These are phyloP conservation scores for Lentinula guzmanii DNA, from an alignment of 768 basidiomycete genomes.

Conservation along the genomic window DNA sequence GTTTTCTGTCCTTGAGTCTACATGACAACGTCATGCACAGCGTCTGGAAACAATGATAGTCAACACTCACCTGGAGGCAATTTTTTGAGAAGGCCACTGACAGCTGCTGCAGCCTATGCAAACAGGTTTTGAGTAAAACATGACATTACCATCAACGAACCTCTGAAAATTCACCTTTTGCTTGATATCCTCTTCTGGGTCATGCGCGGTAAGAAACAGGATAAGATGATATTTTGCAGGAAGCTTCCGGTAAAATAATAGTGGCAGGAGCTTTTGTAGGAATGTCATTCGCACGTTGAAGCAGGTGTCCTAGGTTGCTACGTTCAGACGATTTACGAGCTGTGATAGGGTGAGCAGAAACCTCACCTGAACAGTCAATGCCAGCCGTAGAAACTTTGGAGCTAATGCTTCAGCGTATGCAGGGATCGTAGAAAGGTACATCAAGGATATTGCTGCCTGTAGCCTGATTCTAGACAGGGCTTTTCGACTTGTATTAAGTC, in stretches of 20 bases:
- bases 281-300: constrained; percentile 81
- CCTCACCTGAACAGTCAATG: constrained; percentile 71
- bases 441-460: constrained; percentile 72
- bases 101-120: constrained; percentile 52
- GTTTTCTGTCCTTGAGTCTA: constrained; percentile 54
- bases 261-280: constrained; percentile 63
- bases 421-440: constrained; percentile 66
- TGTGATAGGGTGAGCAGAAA: neutral
- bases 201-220: constrained; percentile 84
- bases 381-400: constrained; percentile 60
- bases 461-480: constrained; percentile 76
- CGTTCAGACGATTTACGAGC: neutral
- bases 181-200: constrained; percentile 82
- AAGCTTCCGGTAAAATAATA: constrained; percentile 61
- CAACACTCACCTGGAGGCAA: constrained; percentile 34
- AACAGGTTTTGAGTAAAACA: neutral
- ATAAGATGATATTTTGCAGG: constrained; percentile 74
- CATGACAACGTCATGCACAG: neutral
- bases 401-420: constrained; percentile 52
- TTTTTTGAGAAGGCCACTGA: constrained; percentile 40
- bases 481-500: constrained; percentile 35
- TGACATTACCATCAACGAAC: neutral
- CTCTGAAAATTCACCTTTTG: constrained; percentile 36
- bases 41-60: neutral
- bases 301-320: constrained; percentile 65